A percentile compares a stretch with the other conserved stretches of the same genome.
Conservation (phyloP, 2,329 filamentous ascomycete genomes). For the Microsporum audouinii region DNA sequence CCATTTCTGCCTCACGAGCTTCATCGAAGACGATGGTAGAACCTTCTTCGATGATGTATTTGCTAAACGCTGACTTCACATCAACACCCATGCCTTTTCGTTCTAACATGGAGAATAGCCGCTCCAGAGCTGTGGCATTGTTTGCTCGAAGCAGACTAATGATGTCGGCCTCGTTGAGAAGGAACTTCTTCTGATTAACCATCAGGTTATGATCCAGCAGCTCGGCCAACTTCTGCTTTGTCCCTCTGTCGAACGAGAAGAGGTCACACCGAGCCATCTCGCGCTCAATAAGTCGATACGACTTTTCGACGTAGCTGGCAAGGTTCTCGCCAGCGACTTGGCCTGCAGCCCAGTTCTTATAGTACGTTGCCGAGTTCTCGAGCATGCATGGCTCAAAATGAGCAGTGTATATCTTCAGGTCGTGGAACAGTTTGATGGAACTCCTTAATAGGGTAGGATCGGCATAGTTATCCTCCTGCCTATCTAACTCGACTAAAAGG, state of each 20-base stretch:
- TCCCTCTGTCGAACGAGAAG: constrained; percentile 72
- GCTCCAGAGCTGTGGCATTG: constrained; percentile 58
- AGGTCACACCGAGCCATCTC: constrained; percentile 68
- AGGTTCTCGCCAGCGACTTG: constrained; percentile 52
- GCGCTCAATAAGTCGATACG: constrained; percentile 54
- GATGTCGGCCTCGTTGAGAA: constrained; percentile 57
- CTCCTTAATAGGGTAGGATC: constrained; percentile 58
- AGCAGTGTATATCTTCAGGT: constrained; percentile 68
- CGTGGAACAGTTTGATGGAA: constrained; percentile 69
- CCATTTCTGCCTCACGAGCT: constrained; percentile 70
- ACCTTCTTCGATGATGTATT: constrained; percentile 67
- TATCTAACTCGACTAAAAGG: constrained; percentile 61
- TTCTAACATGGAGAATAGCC: constrained; percentile 65
- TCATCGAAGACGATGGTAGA: constrained; percentile 69
- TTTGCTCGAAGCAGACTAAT: constrained; percentile 60
- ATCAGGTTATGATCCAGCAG: constrained; percentile 64
- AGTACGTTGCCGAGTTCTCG: constrained; percentile 54
- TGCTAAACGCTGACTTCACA: constrained; percentile 61
- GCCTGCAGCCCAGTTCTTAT: constrained; percentile 56
- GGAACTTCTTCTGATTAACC: constrained; percentile 51
- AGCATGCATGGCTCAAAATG: constrained; percentile 71
- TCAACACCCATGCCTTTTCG: constrained; percentile 58
- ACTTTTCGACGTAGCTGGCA: constrained; percentile 62
- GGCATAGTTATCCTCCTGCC: constrained; percentile 45
- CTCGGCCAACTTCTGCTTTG: constrained; percentile 63